Conservation (phyloP, 208 protist genomes). For the Leishmania gerbilli region DNA sequence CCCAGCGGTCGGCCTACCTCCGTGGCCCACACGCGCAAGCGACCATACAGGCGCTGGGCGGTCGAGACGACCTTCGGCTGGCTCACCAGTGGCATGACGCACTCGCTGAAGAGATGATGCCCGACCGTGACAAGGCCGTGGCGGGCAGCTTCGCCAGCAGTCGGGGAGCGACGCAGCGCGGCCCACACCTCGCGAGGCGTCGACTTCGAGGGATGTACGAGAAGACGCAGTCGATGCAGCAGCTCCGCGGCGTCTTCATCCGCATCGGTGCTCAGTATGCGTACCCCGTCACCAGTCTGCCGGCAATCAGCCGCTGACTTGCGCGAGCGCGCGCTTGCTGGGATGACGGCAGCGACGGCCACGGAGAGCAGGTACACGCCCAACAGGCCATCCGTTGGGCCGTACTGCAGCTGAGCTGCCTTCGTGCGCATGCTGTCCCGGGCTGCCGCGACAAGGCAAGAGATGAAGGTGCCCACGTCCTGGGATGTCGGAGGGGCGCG, state of each 20-base stretch:
- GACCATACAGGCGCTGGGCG: slow-evolving; percentile 25
- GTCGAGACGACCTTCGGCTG: slow-evolving; percentile 9
- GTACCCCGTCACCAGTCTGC: background rate
- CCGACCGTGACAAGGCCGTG: slow-evolving; percentile 46
- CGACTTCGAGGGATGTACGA: slow-evolving; percentile 8
- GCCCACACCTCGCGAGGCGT: slow-evolving; percentile 19
- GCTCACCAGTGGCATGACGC: slow-evolving; percentile 14
- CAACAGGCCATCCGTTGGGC: slow-evolving; percentile 53
- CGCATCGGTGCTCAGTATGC: background rate
- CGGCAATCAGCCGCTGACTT: background rate
- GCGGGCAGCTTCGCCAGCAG: slow-evolving; percentile 17
- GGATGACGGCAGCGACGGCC: slow-evolving; percentile 19
- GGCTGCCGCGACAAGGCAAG: slow-evolving; percentile 34
- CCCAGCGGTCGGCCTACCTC: slow-evolving; percentile 38
- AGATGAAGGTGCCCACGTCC: slow-evolving; percentile 19
- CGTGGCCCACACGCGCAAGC: slow-evolving; percentile 31
- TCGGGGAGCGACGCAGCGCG: slow-evolving; percentile 7
- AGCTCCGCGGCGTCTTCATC: slow-evolving; percentile 1
- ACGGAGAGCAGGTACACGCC: slow-evolving; percentile 51
- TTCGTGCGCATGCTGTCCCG: slow-evolving; percentile 57
- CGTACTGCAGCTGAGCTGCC: slow-evolving; percentile 59
- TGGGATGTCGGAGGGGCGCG: slow-evolving; percentile 1
- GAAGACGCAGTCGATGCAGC: slow-evolving; percentile 12
- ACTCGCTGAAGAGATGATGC: slow-evolving; percentile 25
- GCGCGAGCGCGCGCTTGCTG: background rate